These are phyloP conservation scores for Capronia epimyces DNA, from an alignment of 2,329 filamentous ascomycete genomes.

Conservation along the genomic window DNA sequence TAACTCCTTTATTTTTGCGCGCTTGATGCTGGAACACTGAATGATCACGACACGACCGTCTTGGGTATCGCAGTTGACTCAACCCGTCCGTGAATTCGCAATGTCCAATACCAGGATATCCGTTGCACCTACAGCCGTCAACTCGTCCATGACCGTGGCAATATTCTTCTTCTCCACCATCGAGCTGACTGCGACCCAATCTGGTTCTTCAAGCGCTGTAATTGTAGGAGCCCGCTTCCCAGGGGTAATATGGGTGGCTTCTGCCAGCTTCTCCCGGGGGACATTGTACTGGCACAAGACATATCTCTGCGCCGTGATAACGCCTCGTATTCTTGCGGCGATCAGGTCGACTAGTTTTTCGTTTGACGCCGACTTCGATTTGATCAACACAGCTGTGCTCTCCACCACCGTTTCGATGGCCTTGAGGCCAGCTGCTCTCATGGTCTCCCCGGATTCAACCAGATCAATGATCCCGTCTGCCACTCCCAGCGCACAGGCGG, in stretches of 20 bases:
- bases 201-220: constrained; percentile 78
- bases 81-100: constrained; percentile 63
- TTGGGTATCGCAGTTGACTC: not conserved
- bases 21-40: no score
- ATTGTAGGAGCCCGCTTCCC: constrained; percentile 91
- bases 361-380: constrained; percentile 77
- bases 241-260: constrained; percentile 73
- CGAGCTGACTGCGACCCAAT: constrained; percentile 87
- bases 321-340: constrained; percentile 77
- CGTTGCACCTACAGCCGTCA: constrained; percentile 68
- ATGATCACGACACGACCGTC: no score
- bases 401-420: constrained; percentile 90
- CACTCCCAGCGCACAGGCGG: constrained; percentile 88
- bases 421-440: constrained; percentile 90
- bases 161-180: constrained; percentile 91
- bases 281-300: constrained; percentile 97
- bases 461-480: constrained; percentile 97
- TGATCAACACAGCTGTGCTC: constrained; percentile 83
- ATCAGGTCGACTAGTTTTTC: constrained; percentile 77
- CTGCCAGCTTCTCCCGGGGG: constrained; percentile 60
- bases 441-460: constrained; percentile 96
- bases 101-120: constrained; percentile 84
- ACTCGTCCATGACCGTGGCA: constrained; percentile 78
- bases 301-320: constrained; percentile 90
- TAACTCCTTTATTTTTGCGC: not conserved